Evolutionary conservation across 2,329 filamentous ascomycete genomes (phyloP), one percentile per base, ranked within the genome.

Genomic region (Alternaria brassicae): DNA sequence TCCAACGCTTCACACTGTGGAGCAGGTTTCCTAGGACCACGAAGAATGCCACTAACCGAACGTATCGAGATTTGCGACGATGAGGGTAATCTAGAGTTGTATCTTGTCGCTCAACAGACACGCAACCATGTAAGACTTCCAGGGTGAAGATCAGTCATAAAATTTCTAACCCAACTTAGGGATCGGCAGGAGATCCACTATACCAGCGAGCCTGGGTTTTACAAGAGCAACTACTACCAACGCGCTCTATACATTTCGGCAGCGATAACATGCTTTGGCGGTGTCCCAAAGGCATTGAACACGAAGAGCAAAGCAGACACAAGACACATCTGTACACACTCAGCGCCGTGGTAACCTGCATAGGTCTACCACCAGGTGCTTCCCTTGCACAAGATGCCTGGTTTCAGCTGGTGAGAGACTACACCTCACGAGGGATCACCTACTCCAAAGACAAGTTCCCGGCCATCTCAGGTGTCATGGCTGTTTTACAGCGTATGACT

Each of bases 401-500:
- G 57, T 50, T 32, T 7, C 42, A 30, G 8, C 27, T 63, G 12
- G 41, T 63, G 4, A 25, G 51, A 5, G 53, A 52, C 15, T 63
- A 60, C 27, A 63, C 60, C 19, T 48, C 60, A 19, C 53, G 56
- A 21, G 39, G 50, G 5, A 49, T 63, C 6, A 63, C 58, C 10
- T 58, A 61, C 28, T 34, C 34, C 17, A 50, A 52, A 12, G 61
- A 64, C 37, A 64, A 60, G 23, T 50, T 64, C 2, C 61, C 61
- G 0, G 61, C 61, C 10, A 40, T 62, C 6, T 59, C 55, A 4
- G 61, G 61, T 7, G 34, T 64, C 3, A 28, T 52, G 12, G 25
- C 41, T 0, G 37, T 47, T 9, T 37, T 63, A 1, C 58, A 56
- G 19, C 17, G 53, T 2, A 21, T 53, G 25, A 63, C 58, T 8